Conservation (phyloP, 2,329 filamentous ascomycete genomes). For the Aspergillus spinulosporus region DNA sequence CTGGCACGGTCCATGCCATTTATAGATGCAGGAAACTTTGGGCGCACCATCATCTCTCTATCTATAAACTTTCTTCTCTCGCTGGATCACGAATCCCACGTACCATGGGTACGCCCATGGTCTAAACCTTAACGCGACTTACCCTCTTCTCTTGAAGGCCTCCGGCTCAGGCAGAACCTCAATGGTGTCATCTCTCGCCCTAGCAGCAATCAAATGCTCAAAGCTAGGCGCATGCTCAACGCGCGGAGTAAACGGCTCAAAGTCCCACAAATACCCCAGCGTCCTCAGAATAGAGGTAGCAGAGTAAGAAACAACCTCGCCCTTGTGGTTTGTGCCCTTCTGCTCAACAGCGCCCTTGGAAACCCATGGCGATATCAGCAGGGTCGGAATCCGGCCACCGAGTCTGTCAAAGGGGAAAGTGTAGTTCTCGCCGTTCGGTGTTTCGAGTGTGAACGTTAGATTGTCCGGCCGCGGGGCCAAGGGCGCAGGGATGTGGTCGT, state of each 20-base stretch:
- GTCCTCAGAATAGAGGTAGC: slow-evolving; percentile 32
- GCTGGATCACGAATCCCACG: neutral
- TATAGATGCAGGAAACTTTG: no score
- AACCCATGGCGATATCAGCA: slow-evolving; percentile 35
- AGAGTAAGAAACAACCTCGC: slow-evolving; percentile 30
- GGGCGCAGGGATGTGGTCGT: slow-evolving; percentile 40
- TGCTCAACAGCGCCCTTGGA: slow-evolving; percentile 34
- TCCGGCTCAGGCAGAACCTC: slow-evolving; percentile 21
- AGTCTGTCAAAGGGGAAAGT: slow-evolving; percentile 32
- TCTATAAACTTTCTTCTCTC: no score
- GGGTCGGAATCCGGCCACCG: slow-evolving; percentile 33
- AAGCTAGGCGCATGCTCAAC: slow-evolving; percentile 31
- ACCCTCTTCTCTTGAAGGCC: slow-evolving; percentile 11
- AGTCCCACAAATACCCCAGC: slow-evolving; percentile 38
- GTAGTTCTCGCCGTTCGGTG: slow-evolving; percentile 29
- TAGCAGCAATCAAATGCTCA: slow-evolving; percentile 30
- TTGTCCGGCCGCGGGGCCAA: slow-evolving; percentile 36
- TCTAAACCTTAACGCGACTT: neutral
- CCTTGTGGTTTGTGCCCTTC: slow-evolving; percentile 28
- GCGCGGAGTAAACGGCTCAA: slow-evolving; percentile 34
- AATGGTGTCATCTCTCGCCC: slow-evolving; percentile 26
- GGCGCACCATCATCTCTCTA: no score
- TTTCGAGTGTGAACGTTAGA: slow-evolving; percentile 36
- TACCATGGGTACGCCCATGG: neutral
- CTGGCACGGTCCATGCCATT: no score